Conservation (phyloP, 129 eudicot species). For the Helianthus tuberosus region DNA sequence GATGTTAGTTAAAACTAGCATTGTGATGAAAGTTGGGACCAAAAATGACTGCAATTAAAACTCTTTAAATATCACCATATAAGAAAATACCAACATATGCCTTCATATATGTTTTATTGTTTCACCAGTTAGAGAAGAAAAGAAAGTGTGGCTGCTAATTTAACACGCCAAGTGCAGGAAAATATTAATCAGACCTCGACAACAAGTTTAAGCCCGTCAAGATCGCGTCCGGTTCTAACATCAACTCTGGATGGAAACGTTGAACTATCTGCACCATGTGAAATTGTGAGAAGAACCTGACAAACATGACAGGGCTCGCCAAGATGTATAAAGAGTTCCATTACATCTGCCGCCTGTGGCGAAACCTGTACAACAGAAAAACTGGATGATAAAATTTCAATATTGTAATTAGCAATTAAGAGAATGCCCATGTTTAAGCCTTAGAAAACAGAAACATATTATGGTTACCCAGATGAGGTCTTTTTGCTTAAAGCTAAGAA, state of each 20-base stretch:
- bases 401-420: background rate
- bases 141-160: constrained; percentile 13
- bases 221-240: constrained; percentile 83
- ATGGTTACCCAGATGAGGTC: constrained; percentile 77
- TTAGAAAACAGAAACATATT: constrained; percentile 19
- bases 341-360: constrained; percentile 87
- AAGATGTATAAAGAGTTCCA: constrained; percentile 86
- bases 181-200: constrained; percentile 70
- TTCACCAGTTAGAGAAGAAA: constrained; percentile 3
- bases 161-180: constrained; percentile 21
- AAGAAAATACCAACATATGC: too few species aligned
- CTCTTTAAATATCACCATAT: constrained; percentile 1
- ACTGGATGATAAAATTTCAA: constrained; percentile 8
- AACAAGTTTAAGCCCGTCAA: constrained; percentile 94
- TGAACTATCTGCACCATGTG: constrained; percentile 94
- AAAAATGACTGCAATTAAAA: background rate
- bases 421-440: constrained; percentile 2
- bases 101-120: background rate
- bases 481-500: constrained; percentile 81
- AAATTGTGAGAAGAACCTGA: constrained; percentile 90
- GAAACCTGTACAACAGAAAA: constrained; percentile 54
- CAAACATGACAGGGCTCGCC: constrained; percentile 97
- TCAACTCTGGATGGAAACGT: constrained; percentile 96
- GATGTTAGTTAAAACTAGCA: constrained; percentile 2
- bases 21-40: constrained; percentile 4